A percentile compares a stretch with the other conserved stretches of the same genome.
Evolutionary conservation across 2,329 filamentous ascomycete genomes (phyloP).

Genomic region (Cercospora brassicicola): DNA sequence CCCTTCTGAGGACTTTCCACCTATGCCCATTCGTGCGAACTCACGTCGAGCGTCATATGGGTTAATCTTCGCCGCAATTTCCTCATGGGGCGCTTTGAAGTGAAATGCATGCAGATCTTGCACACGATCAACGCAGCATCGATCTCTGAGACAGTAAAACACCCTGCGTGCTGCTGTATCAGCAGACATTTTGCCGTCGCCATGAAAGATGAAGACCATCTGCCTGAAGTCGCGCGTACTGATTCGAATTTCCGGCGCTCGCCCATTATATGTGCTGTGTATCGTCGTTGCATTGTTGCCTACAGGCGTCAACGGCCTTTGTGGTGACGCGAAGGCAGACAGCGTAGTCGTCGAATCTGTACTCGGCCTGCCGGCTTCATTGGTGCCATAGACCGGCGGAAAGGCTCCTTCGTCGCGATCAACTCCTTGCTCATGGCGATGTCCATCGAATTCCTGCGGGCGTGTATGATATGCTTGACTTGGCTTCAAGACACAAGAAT

Average conservation of each 20-base stretch:
- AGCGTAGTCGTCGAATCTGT: slow-evolving; percentile 32
- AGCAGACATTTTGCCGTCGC: slow-evolving; percentile 22
- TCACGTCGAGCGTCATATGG: slow-evolving; percentile 84
- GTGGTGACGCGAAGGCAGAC: slow-evolving; percentile 29
- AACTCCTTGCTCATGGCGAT: slow-evolving; percentile 19
- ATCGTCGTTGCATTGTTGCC: slow-evolving; percentile 52
- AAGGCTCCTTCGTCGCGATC: slow-evolving; percentile 28
- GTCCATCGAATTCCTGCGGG: slow-evolving; percentile 10
- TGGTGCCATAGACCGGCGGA: slow-evolving; percentile 37
- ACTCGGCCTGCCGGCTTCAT: slow-evolving; percentile 29
- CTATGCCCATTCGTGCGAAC: slow-evolving; percentile 83
- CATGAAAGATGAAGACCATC: slow-evolving; percentile 82
- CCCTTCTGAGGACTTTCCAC: slow-evolving; percentile 68
- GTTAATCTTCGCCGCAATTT: slow-evolving; percentile 71
- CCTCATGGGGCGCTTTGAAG: slow-evolving; percentile 68
- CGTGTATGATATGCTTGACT: slow-evolving; percentile 29
- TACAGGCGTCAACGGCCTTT: slow-evolving; percentile 40
- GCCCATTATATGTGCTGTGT: slow-evolving; percentile 34
- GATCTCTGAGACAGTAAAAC: slow-evolving; percentile 79
- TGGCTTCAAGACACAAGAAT: slow-evolving; percentile 74
- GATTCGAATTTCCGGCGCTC: slow-evolving; percentile 79
- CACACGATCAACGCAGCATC: slow-evolving; percentile 77
- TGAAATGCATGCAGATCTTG: slow-evolving; percentile 90
- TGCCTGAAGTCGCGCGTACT: slow-evolving; percentile 92
- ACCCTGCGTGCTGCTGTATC: slow-evolving; percentile 66